A percentile compares a stretch with the other conserved stretches of the same genome.
Evolutionary conservation across 192 early-diverging fungal species (phyloP).

Genomic region (Backusella mclennaniae): DNA sequence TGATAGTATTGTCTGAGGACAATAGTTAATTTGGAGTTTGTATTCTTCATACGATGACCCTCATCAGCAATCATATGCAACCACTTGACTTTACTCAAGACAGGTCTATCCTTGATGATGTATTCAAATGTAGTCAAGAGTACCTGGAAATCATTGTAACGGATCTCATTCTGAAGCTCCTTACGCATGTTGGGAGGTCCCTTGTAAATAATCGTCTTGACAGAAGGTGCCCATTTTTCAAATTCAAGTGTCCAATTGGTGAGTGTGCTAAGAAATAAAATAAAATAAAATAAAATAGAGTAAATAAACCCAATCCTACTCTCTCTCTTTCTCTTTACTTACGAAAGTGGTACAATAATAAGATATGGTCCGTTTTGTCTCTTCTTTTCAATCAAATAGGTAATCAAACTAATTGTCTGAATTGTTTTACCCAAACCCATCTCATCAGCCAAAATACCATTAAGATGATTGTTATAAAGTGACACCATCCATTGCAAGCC

Average conservation of each 20-base stretch:
- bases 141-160: slow-evolving; percentile 85
- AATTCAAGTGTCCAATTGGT: slow-evolving; percentile 98
- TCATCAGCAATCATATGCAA: slow-evolving; percentile 98
- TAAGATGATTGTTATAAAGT: slow-evolving; percentile 96
- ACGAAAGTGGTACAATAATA: slow-evolving; percentile 93
- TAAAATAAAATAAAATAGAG: too few species aligned
- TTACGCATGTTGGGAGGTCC: slow-evolving; percentile 77
- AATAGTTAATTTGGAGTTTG: slow-evolving; percentile 79
- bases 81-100: slow-evolving; percentile 93
- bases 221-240: slow-evolving; percentile 95
- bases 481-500: slow-evolving; percentile 99
- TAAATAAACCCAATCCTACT: too few species aligned
- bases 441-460: slow-evolving; percentile 97
- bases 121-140: slow-evolving; percentile 97
- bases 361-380: slow-evolving; percentile 94
- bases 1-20: slow-evolving; percentile 89
- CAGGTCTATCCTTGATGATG: slow-evolving; percentile 87
- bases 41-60: slow-evolving; percentile 99
- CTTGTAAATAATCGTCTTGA: slow-evolving; percentile 91
- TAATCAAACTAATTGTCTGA: slow-evolving; percentile 95
- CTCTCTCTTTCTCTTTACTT: slow-evolving; percentile 21
- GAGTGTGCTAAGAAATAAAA: slow-evolving; percentile 58
- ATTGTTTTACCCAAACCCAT: slow-evolving; percentile 91
- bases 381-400: slow-evolving; percentile 94
- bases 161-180: slow-evolving; percentile 69